These are phyloP conservation scores for Mycosarcoma mackinlayi DNA, from an alignment of 1,284 basidiomycete species.

Conservation along the genomic window DNA sequence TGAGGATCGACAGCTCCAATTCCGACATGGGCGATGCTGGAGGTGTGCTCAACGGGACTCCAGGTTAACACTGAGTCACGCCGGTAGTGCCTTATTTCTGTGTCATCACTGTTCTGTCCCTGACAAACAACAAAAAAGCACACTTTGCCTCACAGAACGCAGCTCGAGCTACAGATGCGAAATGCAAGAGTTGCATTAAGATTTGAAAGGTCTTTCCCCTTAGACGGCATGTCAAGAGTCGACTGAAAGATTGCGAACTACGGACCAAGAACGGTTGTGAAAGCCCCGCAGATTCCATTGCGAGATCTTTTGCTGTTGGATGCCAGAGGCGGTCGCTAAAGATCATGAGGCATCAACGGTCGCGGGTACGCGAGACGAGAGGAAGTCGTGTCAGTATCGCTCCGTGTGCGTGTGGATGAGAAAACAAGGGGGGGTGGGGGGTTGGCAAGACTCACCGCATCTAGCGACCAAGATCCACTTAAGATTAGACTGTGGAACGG, in stretches of 20 bases:
- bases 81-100: too few species aligned
- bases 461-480: conserved; percentile 35
- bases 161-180: too few species aligned
- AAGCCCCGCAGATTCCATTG: conserved; percentile 55
- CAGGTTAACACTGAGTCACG: too few species aligned
- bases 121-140: too few species aligned
- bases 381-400: conserved; percentile 1
- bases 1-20: conserved; percentile 16
- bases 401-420: neutral
- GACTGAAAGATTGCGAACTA: conserved; percentile 37
- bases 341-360: neutral
- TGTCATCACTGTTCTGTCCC: too few species aligned
- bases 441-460: conserved; percentile 44
- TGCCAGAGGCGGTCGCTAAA: conserved; percentile 38
- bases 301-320: conserved; percentile 43
- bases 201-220: too few species aligned
- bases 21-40: conserved; percentile 14
- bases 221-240: conserved; percentile 6
- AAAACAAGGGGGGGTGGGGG: too few species aligned
- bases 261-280: conserved; percentile 50
- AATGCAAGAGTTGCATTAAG: too few species aligned
- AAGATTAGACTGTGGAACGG: neutral
- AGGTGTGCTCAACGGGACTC: conserved; percentile 10
- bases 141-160: too few species aligned
- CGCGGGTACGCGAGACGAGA: neutral